A percentile compares a stretch with the other conserved stretches of the same genome.
Conservation (phyloP, 345 rosid species). For the Euphorbia peplus region DNA sequence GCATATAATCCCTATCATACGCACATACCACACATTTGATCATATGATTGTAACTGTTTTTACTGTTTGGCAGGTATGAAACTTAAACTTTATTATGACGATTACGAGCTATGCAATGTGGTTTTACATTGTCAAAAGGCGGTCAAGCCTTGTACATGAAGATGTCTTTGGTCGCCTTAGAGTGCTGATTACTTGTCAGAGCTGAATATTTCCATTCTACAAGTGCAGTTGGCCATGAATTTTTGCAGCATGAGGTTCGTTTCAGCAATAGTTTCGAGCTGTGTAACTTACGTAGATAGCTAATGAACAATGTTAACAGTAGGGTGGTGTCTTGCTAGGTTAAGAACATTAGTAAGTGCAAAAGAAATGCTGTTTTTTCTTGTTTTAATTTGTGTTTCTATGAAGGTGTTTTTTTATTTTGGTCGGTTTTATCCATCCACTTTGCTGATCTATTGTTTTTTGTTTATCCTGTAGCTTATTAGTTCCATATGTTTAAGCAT, state of each 20-base stretch:
- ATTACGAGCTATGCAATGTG: not conserved
- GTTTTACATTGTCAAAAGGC: not conserved
- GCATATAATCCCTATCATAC: not conserved
- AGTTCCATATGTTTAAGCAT: not conserved
- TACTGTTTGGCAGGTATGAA: conserved; percentile 2
- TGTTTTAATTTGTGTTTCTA: not conserved
- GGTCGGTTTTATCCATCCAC: not conserved
- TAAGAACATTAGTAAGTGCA: not conserved
- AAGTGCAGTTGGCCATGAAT: not conserved
- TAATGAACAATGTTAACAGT: not conserved
- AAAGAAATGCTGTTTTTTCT: not conserved
- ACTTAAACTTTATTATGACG: not conserved
- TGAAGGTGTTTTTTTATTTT: conserved; percentile 3
- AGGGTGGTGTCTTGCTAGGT: not conserved
- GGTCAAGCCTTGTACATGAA: not conserved
- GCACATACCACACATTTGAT: not conserved
- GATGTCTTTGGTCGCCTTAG: not conserved
- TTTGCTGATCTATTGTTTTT: not conserved
- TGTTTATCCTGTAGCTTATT: conserved; percentile 1
- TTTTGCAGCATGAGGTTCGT: conserved; percentile 12
- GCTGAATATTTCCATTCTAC: conserved; percentile 4
- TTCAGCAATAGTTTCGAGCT: conserved; percentile 3
- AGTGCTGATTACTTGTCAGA: not conserved
- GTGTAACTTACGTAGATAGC: not conserved
- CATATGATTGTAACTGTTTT: not conserved